Base-by-base conservation (phyloP, 805 yeast species). In the Wickerhamomyces xylosicus region DNA sequence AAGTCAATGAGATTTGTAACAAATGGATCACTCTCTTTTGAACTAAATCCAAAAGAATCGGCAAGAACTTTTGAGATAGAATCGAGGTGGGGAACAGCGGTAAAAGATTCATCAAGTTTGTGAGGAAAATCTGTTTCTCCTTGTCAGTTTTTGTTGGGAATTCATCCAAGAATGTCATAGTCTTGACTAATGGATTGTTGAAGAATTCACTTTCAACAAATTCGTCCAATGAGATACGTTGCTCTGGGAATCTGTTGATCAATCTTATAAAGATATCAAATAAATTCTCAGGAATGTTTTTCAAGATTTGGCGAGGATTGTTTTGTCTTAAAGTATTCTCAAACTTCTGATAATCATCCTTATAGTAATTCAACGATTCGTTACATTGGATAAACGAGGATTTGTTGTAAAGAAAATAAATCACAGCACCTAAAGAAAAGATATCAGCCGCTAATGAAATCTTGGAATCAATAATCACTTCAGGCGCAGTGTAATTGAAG, bases 401-500 rank as follows among this genome's bases (percentile, higher is more conserved):
- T 19, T 56, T 45, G 46, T 76, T 73, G 58, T 84, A 89, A 3
- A 89, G 58, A 47, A 75, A 79, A 54, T 71, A 81, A 3, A 87
- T 76, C 41, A 92, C 55, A 47, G 85, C 70, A 1, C 95, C 97
- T 10, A 92, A 52, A 0, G 96, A 76, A 68, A 89, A 92, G 29
- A 85, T 71, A 55, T 92, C 99, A 51, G 83, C 79, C 16, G 76
- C 75, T 27, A 74, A 73, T 27, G 74, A 76, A 3, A 85, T 63
- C 18, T 71, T 67, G 39, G 72, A 72, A 43, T 85, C 86, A 6
- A 80, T 49, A 1, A 89, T 65, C 27, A 90, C 62, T 52, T 87
- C 95, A 0, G 98, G 98, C 0, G 95, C 92, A 1, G 84, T 62
- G 56, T 71, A 92, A 53, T 82, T 78, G 47, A 83, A 67, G 45